Evolutionary conservation across 78 protist genomes (phyloP).

Genomic region (Chrysochromulina parva): DNA sequence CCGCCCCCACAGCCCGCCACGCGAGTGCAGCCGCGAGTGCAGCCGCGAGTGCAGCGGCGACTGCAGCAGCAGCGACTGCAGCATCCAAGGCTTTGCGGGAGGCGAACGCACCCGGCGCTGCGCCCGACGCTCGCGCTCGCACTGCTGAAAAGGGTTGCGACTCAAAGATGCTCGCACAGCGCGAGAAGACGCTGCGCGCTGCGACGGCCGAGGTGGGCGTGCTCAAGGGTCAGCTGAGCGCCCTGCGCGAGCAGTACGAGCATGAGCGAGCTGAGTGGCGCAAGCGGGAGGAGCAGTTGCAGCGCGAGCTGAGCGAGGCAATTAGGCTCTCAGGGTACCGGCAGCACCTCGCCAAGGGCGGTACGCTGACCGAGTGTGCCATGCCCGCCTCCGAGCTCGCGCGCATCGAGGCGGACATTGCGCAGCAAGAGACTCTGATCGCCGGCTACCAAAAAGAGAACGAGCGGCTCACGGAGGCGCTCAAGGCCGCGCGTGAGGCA

Average conservation of each 20-base stretch:
- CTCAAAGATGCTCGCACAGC: no score
- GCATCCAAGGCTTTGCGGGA: no score
- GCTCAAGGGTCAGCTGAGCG: background rate
- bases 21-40: no score
- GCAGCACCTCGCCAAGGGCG: background rate
- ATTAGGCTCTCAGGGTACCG: background rate
- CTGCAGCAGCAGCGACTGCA: no score
- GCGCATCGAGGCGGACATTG: background rate
- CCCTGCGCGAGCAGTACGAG: background rate
- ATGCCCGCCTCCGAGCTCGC: background rate
- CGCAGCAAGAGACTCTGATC: background rate
- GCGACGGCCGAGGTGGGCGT: background rate
- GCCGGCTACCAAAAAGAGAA: background rate
- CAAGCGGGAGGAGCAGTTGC: background rate
- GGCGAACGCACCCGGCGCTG: no score
- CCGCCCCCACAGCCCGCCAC: no score
- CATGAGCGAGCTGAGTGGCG: background rate
- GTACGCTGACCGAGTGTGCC: background rate
- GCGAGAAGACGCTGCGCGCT: background rate
- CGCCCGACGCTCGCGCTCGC: no score
- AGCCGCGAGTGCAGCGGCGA: no score
- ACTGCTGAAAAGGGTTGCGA: no score
- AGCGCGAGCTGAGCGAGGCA: background rate
- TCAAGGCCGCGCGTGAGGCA: background rate
- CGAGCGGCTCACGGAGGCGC: background rate